Evolutionary conservation across 768 basidiomycete genomes (phyloP), one percentile per base, ranked within the genome.

Genomic region (Cytidiella melzeri): DNA sequence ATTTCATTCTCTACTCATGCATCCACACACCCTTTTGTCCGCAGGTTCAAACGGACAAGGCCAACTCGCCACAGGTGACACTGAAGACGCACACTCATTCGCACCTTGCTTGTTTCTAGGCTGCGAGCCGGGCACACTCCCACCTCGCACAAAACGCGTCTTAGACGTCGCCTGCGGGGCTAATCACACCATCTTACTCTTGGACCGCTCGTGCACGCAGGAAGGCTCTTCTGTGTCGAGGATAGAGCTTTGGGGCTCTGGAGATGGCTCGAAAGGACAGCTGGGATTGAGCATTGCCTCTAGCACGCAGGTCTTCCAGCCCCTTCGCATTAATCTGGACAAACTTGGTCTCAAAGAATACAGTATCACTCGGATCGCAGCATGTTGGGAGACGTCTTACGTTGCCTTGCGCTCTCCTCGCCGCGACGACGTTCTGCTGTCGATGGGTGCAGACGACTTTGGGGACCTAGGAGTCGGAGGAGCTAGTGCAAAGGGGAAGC

Each of bases 331-430:
- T 1, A 40, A 45, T 13, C 57, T 76, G 1, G 58, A 68, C 6
- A 56, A 58, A 43, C 50, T 66, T 24, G 68, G 67, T 10, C 58
- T 76, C 13, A 56, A 61, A 0, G 71, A 66, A 4, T 82, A 81
- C 63, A 56, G 64, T 15, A 67, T 72, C 38, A 74, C 71, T 25
- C 57, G 69, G 21, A 69, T 92, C 13, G 79, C 80, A 12, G 79
- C 84, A 0, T 73, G 81, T 39, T 96, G 93, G 92, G 87, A 95
- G 65, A 90, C 91, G 5, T 82, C 81, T 45, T 91, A 85, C 57
- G 65, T 90, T 40, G 83, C 82, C 2, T 67, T 91, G 12, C 73
- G 76, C 10, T 60, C 57, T 44, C 55, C 62, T 13, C 69, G 62
- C 5, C 59, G 60, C 21, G 60, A 65, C 41, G 86, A 84, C 55